A percentile compares a stretch with the other conserved stretches of the same genome.
Conservation (phyloP, 768 basidiomycete species). For the Tylopilus felleus region DNA sequence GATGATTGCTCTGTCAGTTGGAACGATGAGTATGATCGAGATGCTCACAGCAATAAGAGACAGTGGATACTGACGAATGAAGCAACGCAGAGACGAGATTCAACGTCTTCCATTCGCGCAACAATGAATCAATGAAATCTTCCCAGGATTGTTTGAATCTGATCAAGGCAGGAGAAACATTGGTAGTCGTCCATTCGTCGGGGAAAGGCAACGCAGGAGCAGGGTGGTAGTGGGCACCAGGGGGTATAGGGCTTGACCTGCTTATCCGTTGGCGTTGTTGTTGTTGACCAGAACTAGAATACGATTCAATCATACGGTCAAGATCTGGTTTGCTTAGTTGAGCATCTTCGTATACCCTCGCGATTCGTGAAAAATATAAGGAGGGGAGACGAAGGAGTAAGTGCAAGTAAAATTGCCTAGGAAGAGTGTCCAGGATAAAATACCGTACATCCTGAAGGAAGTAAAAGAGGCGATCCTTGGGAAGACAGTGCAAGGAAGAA, state of each 20-base stretch:
- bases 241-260: constrained; percentile 28
- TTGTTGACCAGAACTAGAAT: constrained; percentile 20
- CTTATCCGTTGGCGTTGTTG: constrained; percentile 12
- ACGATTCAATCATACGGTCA: constrained; percentile 43
- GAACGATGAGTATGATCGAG: background rate
- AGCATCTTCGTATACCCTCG: constrained; percentile 72
- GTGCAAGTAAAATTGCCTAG: constrained; percentile 43
- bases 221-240: constrained; percentile 22
- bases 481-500: constrained; percentile 12
- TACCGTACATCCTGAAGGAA: constrained; percentile 21
- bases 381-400: constrained; percentile 68
- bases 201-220: constrained; percentile 41
- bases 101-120: constrained; percentile 72
- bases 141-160: constrained; percentile 71
- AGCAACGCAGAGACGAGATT: constrained; percentile 71
- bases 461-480: constrained; percentile 11
- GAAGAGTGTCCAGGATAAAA: constrained; percentile 36
- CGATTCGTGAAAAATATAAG: constrained; percentile 76
- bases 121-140: constrained; percentile 62
- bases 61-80: constrained; percentile 38
- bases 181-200: constrained; percentile 47
- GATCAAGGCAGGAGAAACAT: constrained; percentile 60
- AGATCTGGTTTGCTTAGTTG: constrained; percentile 76
- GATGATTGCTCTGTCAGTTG: constrained; percentile 52
- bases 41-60: background rate